phyloP scores from a whole-genome alignment of 225 moss, liverwort and hornwort species.

The Marchantia polymorpha region DNA sequence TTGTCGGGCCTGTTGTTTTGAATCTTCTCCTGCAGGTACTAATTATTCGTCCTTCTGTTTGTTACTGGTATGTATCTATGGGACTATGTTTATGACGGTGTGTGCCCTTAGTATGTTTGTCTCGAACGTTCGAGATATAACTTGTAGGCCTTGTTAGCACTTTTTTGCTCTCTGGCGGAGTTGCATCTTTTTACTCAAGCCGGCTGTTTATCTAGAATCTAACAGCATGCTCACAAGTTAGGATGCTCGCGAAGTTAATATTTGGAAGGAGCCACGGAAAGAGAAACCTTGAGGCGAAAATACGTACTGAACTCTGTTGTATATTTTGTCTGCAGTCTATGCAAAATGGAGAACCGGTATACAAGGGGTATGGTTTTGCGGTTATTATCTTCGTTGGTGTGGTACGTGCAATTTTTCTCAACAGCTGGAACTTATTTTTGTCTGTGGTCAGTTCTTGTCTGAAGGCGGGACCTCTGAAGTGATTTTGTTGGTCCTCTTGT shows the following conservation, averaged over 20 bases:
- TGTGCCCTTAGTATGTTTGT: too few species aligned
- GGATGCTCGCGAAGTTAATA: too few species aligned
- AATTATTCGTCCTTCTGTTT: not conserved
- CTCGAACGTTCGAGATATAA: too few species aligned
- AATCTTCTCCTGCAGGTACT: slow-evolving; percentile 52
- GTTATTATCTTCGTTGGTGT: slow-evolving; percentile 70
- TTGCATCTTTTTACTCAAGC: too few species aligned
- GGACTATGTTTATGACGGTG: too few species aligned
- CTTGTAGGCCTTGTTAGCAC: too few species aligned
- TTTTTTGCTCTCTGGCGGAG: too few species aligned
- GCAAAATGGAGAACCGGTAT: slow-evolving; percentile 77
- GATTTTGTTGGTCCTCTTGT: not conserved
- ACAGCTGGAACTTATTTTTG: not conserved
- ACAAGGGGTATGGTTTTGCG: slow-evolving; percentile 76
- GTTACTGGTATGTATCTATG: too few species aligned
- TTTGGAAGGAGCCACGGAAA: not conserved
- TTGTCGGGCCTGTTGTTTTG: slow-evolving; percentile 60
- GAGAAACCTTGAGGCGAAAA: not conserved
- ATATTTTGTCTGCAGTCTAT: slow-evolving; percentile 43
- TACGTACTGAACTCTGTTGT: not conserved
- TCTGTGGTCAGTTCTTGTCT: not conserved
- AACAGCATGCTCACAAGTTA: too few species aligned
- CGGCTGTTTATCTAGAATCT: too few species aligned
- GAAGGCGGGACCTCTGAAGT: not conserved
- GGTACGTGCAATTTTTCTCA: slow-evolving; percentile 20